These are phyloP conservation scores for Dryadomyces quercus-mongolicae DNA, from an alignment of 2,329 filamentous ascomycete genomes.

Conservation along the genomic window DNA sequence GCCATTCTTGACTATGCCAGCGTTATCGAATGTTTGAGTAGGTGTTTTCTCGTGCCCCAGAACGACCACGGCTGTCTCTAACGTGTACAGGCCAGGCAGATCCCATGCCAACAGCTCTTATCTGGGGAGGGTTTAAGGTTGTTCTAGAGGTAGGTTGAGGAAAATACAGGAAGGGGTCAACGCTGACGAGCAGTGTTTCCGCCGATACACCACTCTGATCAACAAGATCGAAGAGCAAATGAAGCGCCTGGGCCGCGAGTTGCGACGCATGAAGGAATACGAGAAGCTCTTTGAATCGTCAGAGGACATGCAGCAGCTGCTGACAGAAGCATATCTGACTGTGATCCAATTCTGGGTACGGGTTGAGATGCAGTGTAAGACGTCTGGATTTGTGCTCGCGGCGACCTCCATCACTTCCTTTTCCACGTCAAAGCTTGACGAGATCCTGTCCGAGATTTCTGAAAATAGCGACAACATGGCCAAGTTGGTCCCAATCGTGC, in stretches of 20 bases:
- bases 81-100: neutral
- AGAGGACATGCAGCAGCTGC: slow-evolving; percentile 1
- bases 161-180: neutral
- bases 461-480: slow-evolving; percentile 2
- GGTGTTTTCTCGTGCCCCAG: neutral
- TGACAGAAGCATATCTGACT: neutral
- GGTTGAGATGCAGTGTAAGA: neutral
- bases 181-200: neutral
- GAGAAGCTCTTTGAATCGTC: neutral
- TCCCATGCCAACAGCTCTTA: neutral
- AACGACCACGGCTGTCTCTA: neutral
- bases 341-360: slow-evolving; percentile 1
- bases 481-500: slow-evolving; percentile 1
- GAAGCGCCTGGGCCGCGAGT: neutral
- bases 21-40: neutral
- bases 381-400: neutral
- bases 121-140: neutral
- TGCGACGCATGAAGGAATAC: neutral
- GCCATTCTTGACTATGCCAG: neutral
- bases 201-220: neutral
- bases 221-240: neutral
- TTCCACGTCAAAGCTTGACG: neutral
- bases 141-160: neutral
- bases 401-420: neutral
- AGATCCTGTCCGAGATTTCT: neutral